Evolutionary conservation across 306 rosid genomes (phyloP).

Genomic region (Quercus robur): DNA sequence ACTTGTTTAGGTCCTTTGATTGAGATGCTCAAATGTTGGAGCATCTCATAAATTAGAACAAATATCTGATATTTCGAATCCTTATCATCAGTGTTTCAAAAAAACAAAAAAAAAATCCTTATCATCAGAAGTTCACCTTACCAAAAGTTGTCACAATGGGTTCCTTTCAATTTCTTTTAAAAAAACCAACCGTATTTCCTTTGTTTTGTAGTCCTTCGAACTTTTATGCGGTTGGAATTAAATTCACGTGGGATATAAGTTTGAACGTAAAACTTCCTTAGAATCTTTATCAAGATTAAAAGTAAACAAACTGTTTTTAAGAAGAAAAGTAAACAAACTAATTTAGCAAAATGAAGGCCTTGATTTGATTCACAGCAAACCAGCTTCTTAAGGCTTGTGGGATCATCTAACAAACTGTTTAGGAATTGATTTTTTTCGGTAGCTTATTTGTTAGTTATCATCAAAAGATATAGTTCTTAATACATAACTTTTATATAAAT

Average conservation of each 20-base stretch:
- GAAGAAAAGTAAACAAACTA: too few relatives aligned
- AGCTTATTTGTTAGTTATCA: too few relatives aligned
- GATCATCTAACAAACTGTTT: background rate
- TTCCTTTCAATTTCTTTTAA: background rate
- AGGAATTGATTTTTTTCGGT: too few relatives aligned
- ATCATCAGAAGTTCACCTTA: background rate
- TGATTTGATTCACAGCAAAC: background rate
- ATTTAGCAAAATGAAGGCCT: background rate
- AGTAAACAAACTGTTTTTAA: too few relatives aligned
- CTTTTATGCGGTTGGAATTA: background rate
- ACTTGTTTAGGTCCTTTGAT: constrained; percentile 20
- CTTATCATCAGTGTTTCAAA: background rate
- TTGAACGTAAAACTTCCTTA: background rate
- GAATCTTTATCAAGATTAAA: too few relatives aligned
- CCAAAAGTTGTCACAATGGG: constrained; percentile 1
- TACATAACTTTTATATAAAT: too few relatives aligned
- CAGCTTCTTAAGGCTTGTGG: background rate
- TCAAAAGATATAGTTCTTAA: too few relatives aligned
- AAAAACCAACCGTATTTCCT: background rate
- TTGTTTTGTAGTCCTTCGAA: background rate
- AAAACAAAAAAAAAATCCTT: background rate
- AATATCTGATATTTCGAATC: constrained; percentile 11
- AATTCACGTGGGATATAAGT: background rate
- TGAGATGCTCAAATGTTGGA: background rate
- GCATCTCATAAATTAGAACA: background rate